A percentile compares a stretch with the other conserved stretches of the same genome.
Evolutionary conservation across 345 rosid genomes (phyloP).

Genomic region (Arabis hirsuta): DNA sequence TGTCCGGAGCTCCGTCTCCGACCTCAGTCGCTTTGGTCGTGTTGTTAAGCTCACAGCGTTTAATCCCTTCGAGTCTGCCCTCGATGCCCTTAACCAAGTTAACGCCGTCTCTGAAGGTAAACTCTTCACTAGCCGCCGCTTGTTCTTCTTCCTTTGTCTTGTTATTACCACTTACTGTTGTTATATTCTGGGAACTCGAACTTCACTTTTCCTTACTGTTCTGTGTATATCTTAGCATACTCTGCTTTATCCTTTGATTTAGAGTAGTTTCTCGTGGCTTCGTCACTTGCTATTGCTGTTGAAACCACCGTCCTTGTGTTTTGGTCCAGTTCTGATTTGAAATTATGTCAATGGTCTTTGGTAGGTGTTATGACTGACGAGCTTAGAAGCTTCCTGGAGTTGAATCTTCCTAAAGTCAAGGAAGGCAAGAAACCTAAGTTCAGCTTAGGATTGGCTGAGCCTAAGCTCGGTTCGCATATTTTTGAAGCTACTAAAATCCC

Average conservation of each 20-base stretch:
- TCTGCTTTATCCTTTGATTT: neutral
- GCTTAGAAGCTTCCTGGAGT: conserved; percentile 83
- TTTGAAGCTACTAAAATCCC: conserved; percentile 79
- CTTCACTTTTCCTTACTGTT: neutral
- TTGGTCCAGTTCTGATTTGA: neutral
- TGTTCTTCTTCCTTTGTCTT: conserved; percentile 1
- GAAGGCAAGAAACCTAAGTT: conserved; percentile 91
- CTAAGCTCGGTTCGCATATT: conserved; percentile 90
- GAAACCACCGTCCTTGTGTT: neutral
- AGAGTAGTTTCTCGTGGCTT: neutral
- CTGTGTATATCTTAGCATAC: neutral
- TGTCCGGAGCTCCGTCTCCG: conserved; percentile 71
- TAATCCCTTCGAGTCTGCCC: conserved; percentile 71
- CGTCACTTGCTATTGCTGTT: neutral
- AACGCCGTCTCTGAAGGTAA: conserved; percentile 90
- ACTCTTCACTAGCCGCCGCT: neutral
- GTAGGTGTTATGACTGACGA: conserved; percentile 85
- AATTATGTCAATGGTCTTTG: neutral
- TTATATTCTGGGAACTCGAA: neutral
- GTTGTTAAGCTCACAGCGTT: conserved; percentile 83
- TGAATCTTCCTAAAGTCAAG: conserved; percentile 91
- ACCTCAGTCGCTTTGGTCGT: conserved; percentile 80
- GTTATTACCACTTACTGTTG: neutral
- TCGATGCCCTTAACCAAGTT: conserved; percentile 80
- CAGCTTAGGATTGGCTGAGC: conserved; percentile 87